Conservation (phyloP, 2,329 filamentous ascomycete genomes). For the Exserohilum rostratum region DNA sequence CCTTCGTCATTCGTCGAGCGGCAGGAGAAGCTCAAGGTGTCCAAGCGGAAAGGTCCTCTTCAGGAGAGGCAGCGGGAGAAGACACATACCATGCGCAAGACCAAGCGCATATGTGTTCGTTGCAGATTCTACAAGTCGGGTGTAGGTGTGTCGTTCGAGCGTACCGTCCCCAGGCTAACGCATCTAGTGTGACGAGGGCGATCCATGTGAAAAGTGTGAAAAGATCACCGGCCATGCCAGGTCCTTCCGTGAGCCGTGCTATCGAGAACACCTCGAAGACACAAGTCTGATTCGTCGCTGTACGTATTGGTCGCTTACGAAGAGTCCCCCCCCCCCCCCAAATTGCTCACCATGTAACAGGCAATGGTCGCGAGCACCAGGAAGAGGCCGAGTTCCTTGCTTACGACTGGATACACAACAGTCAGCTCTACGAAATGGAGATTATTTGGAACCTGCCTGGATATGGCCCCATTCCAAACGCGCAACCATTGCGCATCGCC, state of each 20-base stretch:
- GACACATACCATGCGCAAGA: conserved; percentile 45
- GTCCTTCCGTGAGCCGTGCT: conserved; percentile 41
- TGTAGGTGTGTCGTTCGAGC: conserved; percentile 20
- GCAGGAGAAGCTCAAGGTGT: conserved; percentile 42
- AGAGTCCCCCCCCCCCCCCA: too few relatives aligned
- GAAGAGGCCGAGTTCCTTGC: conserved; percentile 40
- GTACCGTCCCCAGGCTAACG: conserved; percentile 5
- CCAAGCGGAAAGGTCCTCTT: conserved; percentile 39
- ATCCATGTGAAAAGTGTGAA: conserved; percentile 40
- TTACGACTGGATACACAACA: conserved; percentile 38
- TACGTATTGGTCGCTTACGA: conserved; percentile 13
- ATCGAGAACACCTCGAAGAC: conserved; percentile 41
- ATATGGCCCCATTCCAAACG: conserved; percentile 36
- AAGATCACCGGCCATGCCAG: conserved; percentile 40
- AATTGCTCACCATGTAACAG: conserved; percentile 23
- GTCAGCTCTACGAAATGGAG: conserved; percentile 37
- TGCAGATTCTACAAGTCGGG: conserved; percentile 46
- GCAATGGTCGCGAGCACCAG: conserved; percentile 46
- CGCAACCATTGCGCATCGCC: conserved; percentile 31
- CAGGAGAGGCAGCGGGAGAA: conserved; percentile 37
- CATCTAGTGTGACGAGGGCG: conserved; percentile 40
- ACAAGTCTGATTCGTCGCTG: conserved; percentile 41
- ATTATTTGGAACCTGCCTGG: conserved; percentile 45
- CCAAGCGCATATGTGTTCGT: conserved; percentile 39
- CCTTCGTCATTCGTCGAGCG: conserved; percentile 43